These are phyloP conservation scores for Stevia rebaudiana DNA, from an alignment of 140 eudicot genomes.

Conservation along the genomic window DNA sequence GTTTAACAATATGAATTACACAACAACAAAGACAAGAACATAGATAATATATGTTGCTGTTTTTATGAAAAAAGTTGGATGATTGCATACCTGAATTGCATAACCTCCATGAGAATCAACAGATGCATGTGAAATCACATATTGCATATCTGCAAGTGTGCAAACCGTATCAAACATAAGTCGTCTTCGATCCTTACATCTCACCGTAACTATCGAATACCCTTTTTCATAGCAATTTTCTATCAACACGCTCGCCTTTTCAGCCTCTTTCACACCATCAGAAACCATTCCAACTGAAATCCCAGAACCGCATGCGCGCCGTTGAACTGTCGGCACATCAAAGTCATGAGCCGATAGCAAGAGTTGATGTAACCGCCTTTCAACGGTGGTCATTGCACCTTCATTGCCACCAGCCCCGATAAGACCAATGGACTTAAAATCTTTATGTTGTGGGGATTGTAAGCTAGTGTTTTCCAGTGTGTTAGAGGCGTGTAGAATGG, in stretches of 20 bases:
- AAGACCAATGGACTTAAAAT: constrained; percentile 47
- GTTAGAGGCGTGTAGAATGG: constrained; percentile 45
- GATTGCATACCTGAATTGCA: constrained; percentile 54
- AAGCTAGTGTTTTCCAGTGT: constrained; percentile 24
- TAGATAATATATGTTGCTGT: neutral
- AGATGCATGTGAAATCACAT: constrained; percentile 66
- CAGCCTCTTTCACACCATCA: constrained; percentile 25
- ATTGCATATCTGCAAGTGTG: constrained; percentile 73
- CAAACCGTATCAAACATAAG: constrained; percentile 78
- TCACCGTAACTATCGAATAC: constrained; percentile 54
- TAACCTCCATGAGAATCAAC: constrained; percentile 48
- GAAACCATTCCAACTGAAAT: constrained; percentile 10
- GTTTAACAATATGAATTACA: neutral
- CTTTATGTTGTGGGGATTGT: constrained; percentile 31
- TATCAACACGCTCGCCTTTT: constrained; percentile 36
- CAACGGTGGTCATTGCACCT: constrained; percentile 51
- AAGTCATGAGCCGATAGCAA: constrained; percentile 57
- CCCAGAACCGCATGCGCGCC: constrained; percentile 16
- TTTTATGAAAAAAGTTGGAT: neutral
- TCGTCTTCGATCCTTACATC: constrained; percentile 56
- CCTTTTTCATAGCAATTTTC: constrained; percentile 62
- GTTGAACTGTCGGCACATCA: constrained; percentile 32
- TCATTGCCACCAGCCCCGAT: constrained; percentile 34
- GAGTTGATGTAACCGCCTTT: constrained; percentile 75
- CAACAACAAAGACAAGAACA: neutral